A percentile compares a stretch with the other conserved stretches of the same genome.
These are phyloP conservation scores for Zasmidium cellare DNA, from an alignment of 2,329 filamentous ascomycete species.

Conservation along the genomic window DNA sequence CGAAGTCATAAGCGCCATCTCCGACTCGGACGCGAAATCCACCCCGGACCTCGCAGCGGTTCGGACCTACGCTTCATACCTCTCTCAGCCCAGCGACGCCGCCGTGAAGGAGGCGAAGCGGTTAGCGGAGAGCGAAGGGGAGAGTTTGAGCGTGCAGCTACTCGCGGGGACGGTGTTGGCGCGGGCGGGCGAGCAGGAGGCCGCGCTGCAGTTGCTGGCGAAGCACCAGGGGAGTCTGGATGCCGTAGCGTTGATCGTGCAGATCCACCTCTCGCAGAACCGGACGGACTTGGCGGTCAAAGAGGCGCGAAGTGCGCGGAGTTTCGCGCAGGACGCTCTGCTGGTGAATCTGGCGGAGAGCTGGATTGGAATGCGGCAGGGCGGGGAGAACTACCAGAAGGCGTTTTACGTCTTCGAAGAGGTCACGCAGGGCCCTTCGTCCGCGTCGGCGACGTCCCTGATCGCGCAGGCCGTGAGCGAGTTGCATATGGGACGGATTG, in stretches of 20 bases:
- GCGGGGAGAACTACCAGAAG: constrained; percentile 93
- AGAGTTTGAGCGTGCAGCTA: constrained; percentile 80
- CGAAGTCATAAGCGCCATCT: constrained; percentile 67
- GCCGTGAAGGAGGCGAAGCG: constrained; percentile 62
- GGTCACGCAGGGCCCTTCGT: constrained; percentile 81
- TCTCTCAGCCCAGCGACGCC: constrained; percentile 30
- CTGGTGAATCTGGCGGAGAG: constrained; percentile 93
- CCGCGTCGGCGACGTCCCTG: constrained; percentile 72
- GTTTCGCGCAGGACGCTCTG: constrained; percentile 93
- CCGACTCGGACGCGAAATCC: constrained; percentile 60
- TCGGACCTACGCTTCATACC: constrained; percentile 69
- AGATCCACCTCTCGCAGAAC: constrained; percentile 91
- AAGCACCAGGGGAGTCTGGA: constrained; percentile 81
- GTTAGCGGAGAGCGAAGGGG: constrained; percentile 64
- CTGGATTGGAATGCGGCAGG: constrained; percentile 89
- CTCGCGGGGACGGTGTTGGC: constrained; percentile 80
- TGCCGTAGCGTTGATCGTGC: constrained; percentile 80
- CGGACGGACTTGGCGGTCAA: constrained; percentile 86
- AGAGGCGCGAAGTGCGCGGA: constrained; percentile 80
- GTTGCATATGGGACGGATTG: constrained; percentile 81
- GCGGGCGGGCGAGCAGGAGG: constrained; percentile 76
- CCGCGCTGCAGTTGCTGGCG: constrained; percentile 75
- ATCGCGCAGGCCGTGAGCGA: constrained; percentile 89
- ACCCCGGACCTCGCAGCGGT: constrained; percentile 73
- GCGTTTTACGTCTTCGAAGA: constrained; percentile 98